Conservation (phyloP, 1,284 basidiomycete species). For the Tremellales sp. region DNA sequence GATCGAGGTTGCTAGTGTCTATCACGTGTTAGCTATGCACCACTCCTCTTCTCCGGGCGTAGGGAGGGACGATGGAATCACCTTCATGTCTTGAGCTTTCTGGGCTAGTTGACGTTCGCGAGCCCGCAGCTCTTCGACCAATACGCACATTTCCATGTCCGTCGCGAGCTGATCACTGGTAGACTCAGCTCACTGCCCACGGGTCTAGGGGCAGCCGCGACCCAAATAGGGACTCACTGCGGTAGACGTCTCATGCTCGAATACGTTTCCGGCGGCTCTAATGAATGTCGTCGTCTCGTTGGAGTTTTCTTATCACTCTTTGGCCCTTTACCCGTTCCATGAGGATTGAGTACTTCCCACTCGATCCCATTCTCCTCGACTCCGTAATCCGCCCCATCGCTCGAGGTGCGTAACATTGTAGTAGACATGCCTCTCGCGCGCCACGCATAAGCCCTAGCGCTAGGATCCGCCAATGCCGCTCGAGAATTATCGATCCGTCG, state of each 20-base stretch:
- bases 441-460: constrained; percentile 15
- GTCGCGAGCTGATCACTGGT: constrained; percentile 32
- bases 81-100: constrained; percentile 33
- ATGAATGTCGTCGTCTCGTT: constrained; percentile 23
- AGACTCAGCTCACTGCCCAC: background rate
- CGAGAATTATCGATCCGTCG: background rate
- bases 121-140: constrained; percentile 30
- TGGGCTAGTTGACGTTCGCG: constrained; percentile 25
- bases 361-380: constrained; percentile 30
- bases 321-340: constrained; percentile 28
- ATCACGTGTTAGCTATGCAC: background rate
- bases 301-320: constrained; percentile 5
- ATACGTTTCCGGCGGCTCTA: constrained; percentile 10
- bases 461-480: background rate
- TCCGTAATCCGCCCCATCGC: constrained; percentile 39
- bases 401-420: constrained; percentile 29
- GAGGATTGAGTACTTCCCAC: constrained; percentile 37
- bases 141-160: constrained; percentile 38
- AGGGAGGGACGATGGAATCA: too few species aligned
- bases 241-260: constrained; percentile 6
- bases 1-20: background rate
- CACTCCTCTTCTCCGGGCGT: too few species aligned
- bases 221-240: constrained; percentile 10
- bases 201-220: background rate
- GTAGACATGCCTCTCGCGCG: constrained; percentile 15